A percentile compares a stretch with the other conserved stretches of the same genome.
These are phyloP conservation scores for Botrytis cinerea DNA, from an alignment of 2,329 filamentous ascomycete genomes.

Conservation along the genomic window DNA sequence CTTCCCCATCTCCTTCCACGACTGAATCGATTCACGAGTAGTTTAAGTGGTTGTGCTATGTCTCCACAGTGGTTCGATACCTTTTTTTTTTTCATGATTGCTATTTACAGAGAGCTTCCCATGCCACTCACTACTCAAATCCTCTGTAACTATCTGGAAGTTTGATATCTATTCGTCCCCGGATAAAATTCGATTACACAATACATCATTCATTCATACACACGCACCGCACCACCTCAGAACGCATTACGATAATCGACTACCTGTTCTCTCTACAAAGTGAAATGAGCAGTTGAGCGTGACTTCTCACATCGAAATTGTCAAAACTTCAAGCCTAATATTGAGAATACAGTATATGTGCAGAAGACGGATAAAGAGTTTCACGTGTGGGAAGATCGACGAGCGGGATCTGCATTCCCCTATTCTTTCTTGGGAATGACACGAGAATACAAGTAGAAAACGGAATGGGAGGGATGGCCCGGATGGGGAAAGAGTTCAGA, in stretches of 20 bases:
- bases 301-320: neutral
- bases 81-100: neutral
- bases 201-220: neutral
- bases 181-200: neutral
- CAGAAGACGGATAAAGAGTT: neutral
- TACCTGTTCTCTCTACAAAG: neutral
- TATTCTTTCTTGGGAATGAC: neutral
- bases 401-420: neutral
- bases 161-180: too few species aligned
- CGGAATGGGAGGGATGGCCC: neutral
- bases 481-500: neutral
- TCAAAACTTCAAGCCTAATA: neutral
- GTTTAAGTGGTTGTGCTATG: neutral
- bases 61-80: neutral
- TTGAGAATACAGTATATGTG: neutral
- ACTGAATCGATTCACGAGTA: neutral
- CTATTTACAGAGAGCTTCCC: neutral
- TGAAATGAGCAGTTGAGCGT: neutral
- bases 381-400: neutral
- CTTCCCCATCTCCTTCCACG: neutral
- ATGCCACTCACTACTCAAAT: neutral
- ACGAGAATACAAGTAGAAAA: neutral
- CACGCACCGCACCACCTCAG: neutral
- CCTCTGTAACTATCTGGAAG: neutral
- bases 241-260: neutral